A percentile compares a stretch with the other conserved stretches of the same genome.
Evolutionary conservation across 2,329 filamentous ascomycete genomes (phyloP).

Genomic region (Zarea fungicola): DNA sequence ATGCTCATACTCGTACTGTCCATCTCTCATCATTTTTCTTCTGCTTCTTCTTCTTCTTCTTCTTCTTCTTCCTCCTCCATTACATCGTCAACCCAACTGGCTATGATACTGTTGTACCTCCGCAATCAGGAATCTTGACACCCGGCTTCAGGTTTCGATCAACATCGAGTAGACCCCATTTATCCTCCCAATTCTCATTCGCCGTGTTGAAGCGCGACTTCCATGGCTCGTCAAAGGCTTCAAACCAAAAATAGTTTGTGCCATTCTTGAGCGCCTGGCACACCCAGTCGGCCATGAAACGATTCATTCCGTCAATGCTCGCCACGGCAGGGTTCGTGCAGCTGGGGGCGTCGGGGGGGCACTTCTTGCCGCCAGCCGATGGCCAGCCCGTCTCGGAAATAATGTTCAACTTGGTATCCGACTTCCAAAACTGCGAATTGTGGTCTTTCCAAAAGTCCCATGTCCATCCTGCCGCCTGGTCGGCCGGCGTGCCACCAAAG

Average conservation of each 20-base stretch:
- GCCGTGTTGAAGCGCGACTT: conserved; percentile 68
- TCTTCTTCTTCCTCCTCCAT: neutral
- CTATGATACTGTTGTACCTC: conserved; percentile 58
- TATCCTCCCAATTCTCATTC: conserved; percentile 80
- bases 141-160: conserved; percentile 79
- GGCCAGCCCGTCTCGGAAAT: conserved; percentile 95
- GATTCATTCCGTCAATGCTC: conserved; percentile 73
- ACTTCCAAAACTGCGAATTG: conserved; percentile 58
- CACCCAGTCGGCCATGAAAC: conserved; percentile 81
- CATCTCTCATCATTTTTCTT: neutral
- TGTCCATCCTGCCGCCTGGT: conserved; percentile 72
- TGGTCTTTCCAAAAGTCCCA: conserved; percentile 72
- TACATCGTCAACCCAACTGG: too few relatives aligned
- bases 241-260: conserved; percentile 96
- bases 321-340: conserved; percentile 70
- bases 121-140: conserved; percentile 81
- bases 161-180: conserved; percentile 89
- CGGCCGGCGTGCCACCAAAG: conserved; percentile 72
- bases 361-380: conserved; percentile 72
- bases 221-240: conserved; percentile 96
- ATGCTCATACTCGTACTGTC: neutral
- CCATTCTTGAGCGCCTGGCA: conserved; percentile 74
- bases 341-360: conserved; percentile 48
- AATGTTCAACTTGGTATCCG: conserved; percentile 61
- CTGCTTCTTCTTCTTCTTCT: neutral